Base-by-base conservation (phyloP, 2,329 filamentous ascomycete genomes). In the Paramyrothecium roridum region DNA sequence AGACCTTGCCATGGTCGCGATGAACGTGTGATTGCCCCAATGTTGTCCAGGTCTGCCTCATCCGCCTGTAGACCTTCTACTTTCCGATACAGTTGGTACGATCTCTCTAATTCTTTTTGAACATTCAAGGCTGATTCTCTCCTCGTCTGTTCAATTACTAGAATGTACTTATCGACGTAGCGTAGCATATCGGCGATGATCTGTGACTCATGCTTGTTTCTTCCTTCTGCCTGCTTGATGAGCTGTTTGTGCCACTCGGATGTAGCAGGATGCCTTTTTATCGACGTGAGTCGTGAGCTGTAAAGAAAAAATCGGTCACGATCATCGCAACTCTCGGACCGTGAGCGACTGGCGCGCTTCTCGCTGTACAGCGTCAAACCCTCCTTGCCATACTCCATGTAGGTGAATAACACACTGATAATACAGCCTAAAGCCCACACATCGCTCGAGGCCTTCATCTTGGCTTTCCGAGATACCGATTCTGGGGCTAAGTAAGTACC, bases 381-480 rank as follows among this genome's bases (percentile, higher is more conserved):
- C 2, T 49, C 53, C 13, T 57, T 56, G 2, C 72, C 73, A 2
- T 61, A 61, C 12, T 69, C 64, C 6, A 76, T 58, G 55, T 72
- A 76, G 1, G 70, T 64, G 23, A 76, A 65, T 0, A 76, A 56
- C 3, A 75, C 64, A 33, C 70, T 74, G 3, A 75, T 60, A 1
- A 76, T 67, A 54, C 73, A 76, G 0, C 72, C 74, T 2, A 76
- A 57, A 3, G 73, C 72, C 74, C 73, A 76, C 1, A 76, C 65
- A 57, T 76, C 73, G 48, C 70, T 74, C 12, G 63, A 64, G 1
- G 65, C 63, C 10, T 64, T 69, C 62, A 75, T 71, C 12, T 57
- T 67, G 10, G 62, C 64, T 2, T 52, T 56, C 13, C 57, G 50
- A 3, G 56, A 56, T 13, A 57, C 55, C 1, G 65, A 66, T 54